Base-by-base conservation (phyloP, 257 asterid species). In the Solanum peruvianum region DNA sequence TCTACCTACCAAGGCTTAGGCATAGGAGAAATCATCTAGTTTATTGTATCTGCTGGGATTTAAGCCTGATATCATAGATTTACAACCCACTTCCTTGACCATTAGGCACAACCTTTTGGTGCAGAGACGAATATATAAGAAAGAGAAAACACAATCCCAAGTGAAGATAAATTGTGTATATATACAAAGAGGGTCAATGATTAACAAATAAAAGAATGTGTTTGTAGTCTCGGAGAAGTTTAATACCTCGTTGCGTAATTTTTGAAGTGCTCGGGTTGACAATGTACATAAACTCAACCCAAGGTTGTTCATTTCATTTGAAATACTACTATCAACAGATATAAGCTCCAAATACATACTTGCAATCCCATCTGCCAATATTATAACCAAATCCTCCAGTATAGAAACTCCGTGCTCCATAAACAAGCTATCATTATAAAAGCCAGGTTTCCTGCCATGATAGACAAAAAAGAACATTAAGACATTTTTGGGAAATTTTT, bases 281-380 rank as follows among this genome's bases (percentile, higher is more conserved):
- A 92, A 85, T 37, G 90, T 80, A 87, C 94, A 92, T 83, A 90
- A 89, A 86, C 82, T 89, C 85, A 87, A 80, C 78, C 89, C 94
- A 84, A 92, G 89, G 86, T 83, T 66, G 88, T 87, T 89, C 89
- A 91, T 90, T 86, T 92, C 93, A 88, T 85, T 84, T 84, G 91
- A 84, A 85, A 93, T 64, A 93, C 96, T 91, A 91, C 98, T 90
- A 87, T 97, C 99, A 82, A 97, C 96, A 56, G 99, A 97, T 88
- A 97, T 94, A 90, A 97, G 99, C 93, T 97, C 99, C 93, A 97
- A 92, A 87, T 97, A 95, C 95, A 93, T 95, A 93, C 95, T 92
- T 78, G 99, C 98, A 88, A 94, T 90, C 85, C 98, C 99, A 92
- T 97, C 98, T 14, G 99, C 99, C 86, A 97, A 86, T 21, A 92